Conservation (phyloP, 2,329 filamentous ascomycete genomes). For the Trichoderma sp. region DNA sequence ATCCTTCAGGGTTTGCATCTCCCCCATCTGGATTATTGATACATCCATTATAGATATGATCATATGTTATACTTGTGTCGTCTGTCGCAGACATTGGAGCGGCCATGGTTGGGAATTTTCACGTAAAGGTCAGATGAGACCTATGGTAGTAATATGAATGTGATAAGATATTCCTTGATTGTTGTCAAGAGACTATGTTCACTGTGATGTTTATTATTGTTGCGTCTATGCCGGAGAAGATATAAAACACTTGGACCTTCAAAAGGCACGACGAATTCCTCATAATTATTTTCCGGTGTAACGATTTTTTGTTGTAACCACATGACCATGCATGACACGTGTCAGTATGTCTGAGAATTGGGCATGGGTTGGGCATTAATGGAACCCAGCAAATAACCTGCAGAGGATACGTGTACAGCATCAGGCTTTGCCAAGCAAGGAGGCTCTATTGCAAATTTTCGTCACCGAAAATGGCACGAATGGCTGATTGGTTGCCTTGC, state of each 20-base stretch:
- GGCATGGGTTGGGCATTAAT: neutral
- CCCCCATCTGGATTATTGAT: neutral
- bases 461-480: neutral
- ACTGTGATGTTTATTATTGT: neutral
- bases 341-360: no score
- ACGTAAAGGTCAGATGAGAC: neutral
- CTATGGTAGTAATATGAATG: neutral
- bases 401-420: neutral
- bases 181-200: rapidly evolving
- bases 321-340: no score
- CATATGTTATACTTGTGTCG: neutral
- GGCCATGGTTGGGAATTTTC: neutral
- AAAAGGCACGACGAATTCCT: neutral
- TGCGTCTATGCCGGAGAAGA: neutral
- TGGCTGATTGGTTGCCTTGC: neutral
- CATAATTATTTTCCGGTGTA: neutral
- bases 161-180: neutral
- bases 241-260: neutral
- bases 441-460: neutral
- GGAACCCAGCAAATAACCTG: neutral
- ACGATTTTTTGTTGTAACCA: neutral
- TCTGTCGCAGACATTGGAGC: no score
- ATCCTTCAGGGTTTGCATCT: neutral
- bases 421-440: neutral
- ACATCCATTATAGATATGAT: rapidly evolving